phyloP scores from a whole-genome alignment of 2,329 filamentous ascomycete genomes.

The Thielaviopsis euricoi region DNA sequence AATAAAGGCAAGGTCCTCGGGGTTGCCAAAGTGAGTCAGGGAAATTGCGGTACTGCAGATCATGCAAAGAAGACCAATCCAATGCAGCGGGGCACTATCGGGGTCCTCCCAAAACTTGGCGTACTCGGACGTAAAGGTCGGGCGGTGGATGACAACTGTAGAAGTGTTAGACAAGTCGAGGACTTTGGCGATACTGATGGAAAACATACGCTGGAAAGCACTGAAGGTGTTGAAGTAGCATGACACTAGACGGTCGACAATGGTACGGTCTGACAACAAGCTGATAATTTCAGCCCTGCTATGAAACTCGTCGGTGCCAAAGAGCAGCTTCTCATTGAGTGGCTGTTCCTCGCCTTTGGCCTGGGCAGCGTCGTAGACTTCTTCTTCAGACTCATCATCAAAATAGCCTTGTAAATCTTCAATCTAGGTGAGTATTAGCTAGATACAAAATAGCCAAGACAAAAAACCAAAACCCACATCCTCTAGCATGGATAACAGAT shows the following conservation, averaged over 20 bases:
- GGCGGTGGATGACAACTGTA: slow-evolving; percentile 36
- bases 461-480: slow-evolving; percentile 28
- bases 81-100: slow-evolving; percentile 23
- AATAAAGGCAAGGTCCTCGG: slow-evolving; percentile 14
- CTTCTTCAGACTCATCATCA: slow-evolving; percentile 27
- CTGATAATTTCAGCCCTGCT: slow-evolving; percentile 30
- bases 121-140: slow-evolving; percentile 33
- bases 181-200: background rate
- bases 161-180: slow-evolving; percentile 11
- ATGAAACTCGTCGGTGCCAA: slow-evolving; percentile 22
- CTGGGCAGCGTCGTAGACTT: slow-evolving; percentile 5
- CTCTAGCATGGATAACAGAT: slow-evolving; percentile 43
- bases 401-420: slow-evolving; percentile 43
- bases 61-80: slow-evolving; percentile 36
- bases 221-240: slow-evolving; percentile 37
- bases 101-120: slow-evolving; percentile 32
- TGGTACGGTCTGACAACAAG: slow-evolving; percentile 28
- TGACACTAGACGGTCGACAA: slow-evolving; percentile 34
- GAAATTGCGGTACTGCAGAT: slow-evolving; percentile 26
- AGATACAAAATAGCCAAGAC: background rate
- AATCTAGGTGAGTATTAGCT: slow-evolving; percentile 24
- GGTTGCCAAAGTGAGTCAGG: slow-evolving; percentile 26
- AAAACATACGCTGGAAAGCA: slow-evolving; percentile 31
- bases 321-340: slow-evolving; percentile 26
- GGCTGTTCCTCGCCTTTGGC: slow-evolving; percentile 18